These are phyloP conservation scores for Lactarius tabidus DNA, from an alignment of 768 basidiomycete species.

Conservation along the genomic window DNA sequence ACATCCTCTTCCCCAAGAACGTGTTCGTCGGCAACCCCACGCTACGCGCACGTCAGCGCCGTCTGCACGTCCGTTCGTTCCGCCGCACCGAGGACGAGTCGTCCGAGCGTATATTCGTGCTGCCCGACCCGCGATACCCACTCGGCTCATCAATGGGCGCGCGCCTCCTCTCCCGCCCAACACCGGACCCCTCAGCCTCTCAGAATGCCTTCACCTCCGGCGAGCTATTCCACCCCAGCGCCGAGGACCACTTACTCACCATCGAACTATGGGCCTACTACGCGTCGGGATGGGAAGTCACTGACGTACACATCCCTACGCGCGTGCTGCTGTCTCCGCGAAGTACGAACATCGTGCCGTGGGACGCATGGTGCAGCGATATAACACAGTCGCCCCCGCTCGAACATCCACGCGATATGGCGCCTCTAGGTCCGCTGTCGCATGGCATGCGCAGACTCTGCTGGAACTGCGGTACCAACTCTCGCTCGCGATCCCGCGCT, in stretches of 20 bases:
- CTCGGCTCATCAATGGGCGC: not conserved
- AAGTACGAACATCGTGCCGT: not conserved
- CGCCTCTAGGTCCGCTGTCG: slow-evolving; percentile 3
- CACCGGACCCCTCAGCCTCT: not conserved
- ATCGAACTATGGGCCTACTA: slow-evolving; percentile 4
- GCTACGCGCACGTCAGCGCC: not conserved
- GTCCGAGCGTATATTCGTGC: not conserved
- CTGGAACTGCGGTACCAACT: slow-evolving; percentile 1
- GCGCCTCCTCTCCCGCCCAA: slow-evolving; percentile 2
- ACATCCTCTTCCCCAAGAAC: slow-evolving; percentile 11
- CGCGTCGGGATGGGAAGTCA: slow-evolving; percentile 3
- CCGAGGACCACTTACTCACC: not conserved
- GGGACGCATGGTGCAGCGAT: not conserved
- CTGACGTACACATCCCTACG: slow-evolving; percentile 5
- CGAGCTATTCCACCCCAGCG: not conserved
- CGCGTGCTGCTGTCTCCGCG: not conserved
- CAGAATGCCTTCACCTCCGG: not conserved
- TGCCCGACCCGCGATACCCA: slow-evolving; percentile 1
- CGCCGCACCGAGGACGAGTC: not conserved
- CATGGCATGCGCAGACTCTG: not conserved
- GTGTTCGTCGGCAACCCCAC: not conserved
- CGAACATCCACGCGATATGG: not conserved
- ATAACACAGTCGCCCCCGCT: not conserved
- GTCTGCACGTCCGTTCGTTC: slow-evolving; percentile 2
- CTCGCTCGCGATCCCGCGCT: too few species aligned